Conservation (phyloP, 2,329 filamentous ascomycete species). For the Corynespora cassiicola region DNA sequence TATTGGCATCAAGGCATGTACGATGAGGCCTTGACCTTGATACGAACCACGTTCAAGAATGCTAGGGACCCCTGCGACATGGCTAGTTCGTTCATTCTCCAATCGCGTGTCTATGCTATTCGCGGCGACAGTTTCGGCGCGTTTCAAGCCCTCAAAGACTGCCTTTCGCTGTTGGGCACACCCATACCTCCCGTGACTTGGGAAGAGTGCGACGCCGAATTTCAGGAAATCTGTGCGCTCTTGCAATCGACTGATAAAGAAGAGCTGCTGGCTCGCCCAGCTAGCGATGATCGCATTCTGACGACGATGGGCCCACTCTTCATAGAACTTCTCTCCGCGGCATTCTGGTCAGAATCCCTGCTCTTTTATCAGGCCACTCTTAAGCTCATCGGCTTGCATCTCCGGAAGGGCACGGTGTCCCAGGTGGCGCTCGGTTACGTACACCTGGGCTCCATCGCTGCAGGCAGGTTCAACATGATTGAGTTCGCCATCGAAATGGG, state of each 20-base stretch:
- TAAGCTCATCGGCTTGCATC: conserved; percentile 70
- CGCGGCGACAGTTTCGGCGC: conserved; percentile 74
- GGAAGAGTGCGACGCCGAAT: conserved; percentile 79
- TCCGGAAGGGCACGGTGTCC: conserved; percentile 69
- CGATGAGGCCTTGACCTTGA: conserved; percentile 69
- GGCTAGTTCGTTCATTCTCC: conserved; percentile 81
- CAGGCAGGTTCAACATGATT: conserved; percentile 74
- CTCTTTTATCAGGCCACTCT: conserved; percentile 76
- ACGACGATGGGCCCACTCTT: conserved; percentile 73
- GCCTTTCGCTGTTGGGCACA: conserved; percentile 71
- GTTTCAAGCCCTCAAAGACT: conserved; percentile 73
- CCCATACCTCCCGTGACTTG: conserved; percentile 71
- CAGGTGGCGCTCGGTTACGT: conserved; percentile 74
- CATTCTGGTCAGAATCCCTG: conserved; percentile 75
- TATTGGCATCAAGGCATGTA: conserved; percentile 80
- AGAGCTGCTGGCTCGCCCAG: conserved; percentile 45
- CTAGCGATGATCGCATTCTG: conserved; percentile 60
- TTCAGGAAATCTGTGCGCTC: conserved; percentile 56
- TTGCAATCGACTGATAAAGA: conserved; percentile 58
- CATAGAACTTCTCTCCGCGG: conserved; percentile 71
- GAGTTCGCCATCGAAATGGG: conserved; percentile 72
- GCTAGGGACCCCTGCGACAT: conserved; percentile 79
- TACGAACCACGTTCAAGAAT: conserved; percentile 72
- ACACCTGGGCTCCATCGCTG: conserved; percentile 70
- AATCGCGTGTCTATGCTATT: conserved; percentile 79